phyloP scores from a whole-genome alignment of 2,329 filamentous ascomycete species.

The Paecilomyces formosus region DNA sequence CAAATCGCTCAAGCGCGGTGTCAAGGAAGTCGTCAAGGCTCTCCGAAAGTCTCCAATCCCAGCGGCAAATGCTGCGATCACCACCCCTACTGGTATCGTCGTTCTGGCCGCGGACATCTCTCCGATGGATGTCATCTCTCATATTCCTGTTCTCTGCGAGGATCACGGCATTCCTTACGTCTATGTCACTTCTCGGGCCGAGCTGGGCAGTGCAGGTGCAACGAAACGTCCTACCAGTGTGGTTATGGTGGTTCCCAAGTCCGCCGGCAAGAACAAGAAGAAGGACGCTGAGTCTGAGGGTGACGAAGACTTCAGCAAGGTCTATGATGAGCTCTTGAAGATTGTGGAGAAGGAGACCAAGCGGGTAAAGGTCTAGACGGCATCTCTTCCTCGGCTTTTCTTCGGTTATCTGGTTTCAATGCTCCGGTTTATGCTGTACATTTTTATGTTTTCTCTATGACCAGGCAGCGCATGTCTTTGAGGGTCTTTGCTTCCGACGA shows the following conservation, averaged over 20 bases:
- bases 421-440: not conserved
- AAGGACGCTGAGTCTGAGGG: constrained; percentile 35
- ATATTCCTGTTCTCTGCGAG: constrained; percentile 96
- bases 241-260: constrained; percentile 65
- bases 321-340: constrained; percentile 51
- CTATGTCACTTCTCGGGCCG: constrained; percentile 85
- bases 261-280: constrained; percentile 44
- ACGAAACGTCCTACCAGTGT: constrained; percentile 97
- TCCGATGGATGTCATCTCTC: constrained; percentile 96
- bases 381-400: not conserved
- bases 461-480: constrained; percentile 31
- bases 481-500: constrained; percentile 20
- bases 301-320: constrained; percentile 43
- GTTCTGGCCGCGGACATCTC: constrained; percentile 96
- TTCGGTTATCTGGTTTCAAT: not conserved
- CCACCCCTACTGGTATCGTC: constrained; percentile 65
- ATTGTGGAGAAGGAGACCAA: constrained; percentile 52
- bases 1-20: constrained; percentile 92
- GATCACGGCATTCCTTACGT: constrained; percentile 97
- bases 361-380: constrained; percentile 45
- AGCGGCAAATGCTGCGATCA: constrained; percentile 54
- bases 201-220: constrained; percentile 85
- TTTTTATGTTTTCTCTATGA: constrained; percentile 20
- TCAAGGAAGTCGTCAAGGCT: constrained; percentile 98
- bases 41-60: constrained; percentile 81